Evolutionary conservation across 192 early-diverging fungal genomes (phyloP), one percentile per base, ranked within the genome.

Genomic region (Entrophospora sp.): DNA sequence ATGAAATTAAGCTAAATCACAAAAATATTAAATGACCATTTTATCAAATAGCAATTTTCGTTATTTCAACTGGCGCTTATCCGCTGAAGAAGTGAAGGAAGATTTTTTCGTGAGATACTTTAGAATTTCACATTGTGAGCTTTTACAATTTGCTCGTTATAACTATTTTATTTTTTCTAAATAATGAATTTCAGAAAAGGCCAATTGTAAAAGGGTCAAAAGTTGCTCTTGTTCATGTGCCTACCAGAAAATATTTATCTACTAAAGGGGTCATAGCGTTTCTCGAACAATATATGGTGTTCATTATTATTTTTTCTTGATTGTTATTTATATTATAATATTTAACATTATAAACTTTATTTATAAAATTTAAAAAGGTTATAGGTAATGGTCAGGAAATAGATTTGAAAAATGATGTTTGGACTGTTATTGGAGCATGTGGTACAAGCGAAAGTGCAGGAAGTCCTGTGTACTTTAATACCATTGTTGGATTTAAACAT

Each of bases 41-140:
- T 64, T 49, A 49, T 27, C 14, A 8, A 45, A 32, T 49, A 64
- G 61, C 8, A 64, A 64, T 64, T 12, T 64, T 64, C 61, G 43
- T 24, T 64, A 64, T 49, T 64, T 49, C 32, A 64, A 64, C 35
- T 64, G 61, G 61, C 61, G 61, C 0, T 64, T 64, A 36, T 64
- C 30, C 13, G 44, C 32, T 3, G 45, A 49, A 35, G 61, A 64
- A 36, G 61, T 64, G 44, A 51, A 35, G 22, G 13, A 37, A 49
- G 61, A 64, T 36, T 49, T n/a, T 34, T 27, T 60, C 12, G 58
- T 58, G 36, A 58, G 56, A 58, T 16, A 20, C n/a, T 4, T 31
- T 16, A 3, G 10, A 31, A 30, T 52, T 32, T 32, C 14, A 32
- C 1, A 30, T 32, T 13, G 16, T 52, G 4, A n/a, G 5, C 1